A percentile compares a stretch with the other conserved stretches of the same genome.
phyloP scores from a whole-genome alignment of 306 rosid genomes.

The Nissolia schottii region DNA sequence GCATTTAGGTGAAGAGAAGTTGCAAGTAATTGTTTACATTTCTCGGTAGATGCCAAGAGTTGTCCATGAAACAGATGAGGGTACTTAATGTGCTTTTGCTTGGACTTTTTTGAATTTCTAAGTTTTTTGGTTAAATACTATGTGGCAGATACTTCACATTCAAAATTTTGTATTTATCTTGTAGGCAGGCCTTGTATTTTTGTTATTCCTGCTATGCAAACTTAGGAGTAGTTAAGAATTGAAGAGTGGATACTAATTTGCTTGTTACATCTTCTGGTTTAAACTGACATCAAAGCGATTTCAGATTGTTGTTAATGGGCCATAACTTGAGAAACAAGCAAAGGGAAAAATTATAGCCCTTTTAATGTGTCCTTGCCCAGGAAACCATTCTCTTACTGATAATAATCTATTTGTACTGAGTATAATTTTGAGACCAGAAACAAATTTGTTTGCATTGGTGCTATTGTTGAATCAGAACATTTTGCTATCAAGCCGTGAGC shows the following conservation, averaged over 20 bases:
- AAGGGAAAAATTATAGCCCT: not conserved
- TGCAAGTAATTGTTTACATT: not conserved
- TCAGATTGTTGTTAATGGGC: not conserved
- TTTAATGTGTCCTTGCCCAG: not conserved
- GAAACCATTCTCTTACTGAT: not conserved
- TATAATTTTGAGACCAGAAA: slow-evolving; percentile 17
- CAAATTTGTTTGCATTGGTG: slow-evolving; percentile 23
- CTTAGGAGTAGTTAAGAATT: not conserved
- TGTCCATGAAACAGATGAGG: not conserved
- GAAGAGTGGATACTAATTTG: not conserved
- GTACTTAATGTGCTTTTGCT: not conserved
- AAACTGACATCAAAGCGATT: not conserved
- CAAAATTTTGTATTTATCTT: not conserved
- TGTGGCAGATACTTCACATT: not conserved
- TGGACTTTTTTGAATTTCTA: not conserved
- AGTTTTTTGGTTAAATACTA: not conserved
- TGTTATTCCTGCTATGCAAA: not conserved
- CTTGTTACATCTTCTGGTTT: not conserved
- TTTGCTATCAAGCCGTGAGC: slow-evolving; percentile 38
- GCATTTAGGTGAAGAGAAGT: not conserved
- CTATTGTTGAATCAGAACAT: slow-evolving; percentile 46
- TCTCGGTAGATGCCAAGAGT: not conserved
- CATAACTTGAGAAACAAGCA: not conserved
- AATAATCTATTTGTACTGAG: not conserved
- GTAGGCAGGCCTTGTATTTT: not conserved